phyloP scores from a whole-genome alignment of 768 basidiomycete genomes.

The Leccinum olivaceopallidum region DNA sequence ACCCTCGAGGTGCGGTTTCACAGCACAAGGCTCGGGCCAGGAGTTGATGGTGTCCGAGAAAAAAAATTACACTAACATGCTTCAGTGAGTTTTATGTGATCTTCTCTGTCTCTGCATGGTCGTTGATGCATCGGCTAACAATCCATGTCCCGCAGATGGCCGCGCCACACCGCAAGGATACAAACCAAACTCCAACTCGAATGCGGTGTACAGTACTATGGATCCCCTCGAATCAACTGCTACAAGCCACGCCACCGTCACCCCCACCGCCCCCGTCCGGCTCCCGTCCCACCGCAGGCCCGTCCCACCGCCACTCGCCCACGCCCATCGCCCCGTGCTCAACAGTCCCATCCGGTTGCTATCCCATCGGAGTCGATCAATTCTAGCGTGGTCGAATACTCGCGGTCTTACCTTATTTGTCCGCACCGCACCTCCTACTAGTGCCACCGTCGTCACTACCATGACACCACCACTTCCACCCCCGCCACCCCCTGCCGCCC shows the following conservation, averaged over 20 bases:
- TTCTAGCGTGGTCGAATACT: constrained; percentile 28
- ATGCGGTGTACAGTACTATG: neutral
- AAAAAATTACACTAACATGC: constrained; percentile 2
- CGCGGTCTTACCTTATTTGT: constrained; percentile 24
- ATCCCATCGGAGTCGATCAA: constrained; percentile 30
- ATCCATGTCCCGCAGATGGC: neutral
- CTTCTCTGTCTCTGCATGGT: neutral
- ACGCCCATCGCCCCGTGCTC: constrained; percentile 10
- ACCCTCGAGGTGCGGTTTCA: neutral
- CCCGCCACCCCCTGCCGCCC: neutral
- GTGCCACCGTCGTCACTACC: neutral
- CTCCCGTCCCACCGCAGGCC: neutral
- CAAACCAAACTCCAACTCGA: neutral
- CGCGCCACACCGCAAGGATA: constrained; percentile 1
- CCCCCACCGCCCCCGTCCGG: neutral
- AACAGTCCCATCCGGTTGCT: constrained; percentile 17
- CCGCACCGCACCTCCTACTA: constrained; percentile 14
- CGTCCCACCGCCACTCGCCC: neutral
- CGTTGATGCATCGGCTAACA: neutral
- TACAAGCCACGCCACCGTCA: neutral
- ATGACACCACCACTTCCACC: neutral
- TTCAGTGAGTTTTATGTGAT: constrained; percentile 5
- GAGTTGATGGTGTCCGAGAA: neutral
- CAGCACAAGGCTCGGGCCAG: neutral
- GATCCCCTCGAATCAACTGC: neutral